These are phyloP conservation scores for Phytophthora pistaciae DNA, from an alignment of 352 stramenopile genomes.

Conservation along the genomic window DNA sequence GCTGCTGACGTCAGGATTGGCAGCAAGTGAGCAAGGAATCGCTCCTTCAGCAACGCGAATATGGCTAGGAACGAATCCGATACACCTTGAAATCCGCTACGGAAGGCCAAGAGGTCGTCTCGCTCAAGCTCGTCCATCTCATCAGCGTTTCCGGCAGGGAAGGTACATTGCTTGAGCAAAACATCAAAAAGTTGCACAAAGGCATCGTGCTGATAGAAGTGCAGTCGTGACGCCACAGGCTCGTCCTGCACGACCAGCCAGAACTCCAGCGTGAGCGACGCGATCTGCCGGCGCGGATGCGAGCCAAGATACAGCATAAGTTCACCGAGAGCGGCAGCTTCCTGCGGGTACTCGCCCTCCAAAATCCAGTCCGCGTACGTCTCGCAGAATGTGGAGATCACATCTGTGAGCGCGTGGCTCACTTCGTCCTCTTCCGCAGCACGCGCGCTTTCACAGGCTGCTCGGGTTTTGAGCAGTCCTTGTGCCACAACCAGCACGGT, in stretches of 20 bases:
- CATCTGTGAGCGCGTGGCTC: slow-evolving; percentile 66
- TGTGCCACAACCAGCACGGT: slow-evolving; percentile 53
- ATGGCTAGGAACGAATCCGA: slow-evolving; percentile 61
- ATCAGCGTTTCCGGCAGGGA: slow-evolving; percentile 41
- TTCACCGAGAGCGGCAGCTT: slow-evolving; percentile 54
- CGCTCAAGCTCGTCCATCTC: slow-evolving; percentile 71
- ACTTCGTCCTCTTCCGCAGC: slow-evolving; percentile 61
- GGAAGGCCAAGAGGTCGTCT: slow-evolving; percentile 68
- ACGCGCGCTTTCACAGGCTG: slow-evolving; percentile 60
- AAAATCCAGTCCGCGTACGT: slow-evolving; percentile 80
- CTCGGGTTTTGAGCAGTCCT: slow-evolving; percentile 54
- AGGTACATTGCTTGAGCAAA: slow-evolving; percentile 68
- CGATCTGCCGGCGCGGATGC: slow-evolving; percentile 75
- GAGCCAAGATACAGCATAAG: slow-evolving; percentile 68
- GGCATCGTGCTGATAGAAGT: slow-evolving; percentile 66
- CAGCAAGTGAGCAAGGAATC: slow-evolving; percentile 55
- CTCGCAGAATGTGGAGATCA: slow-evolving; percentile 75
- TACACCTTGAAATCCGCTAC: slow-evolving; percentile 67
- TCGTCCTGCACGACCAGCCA: slow-evolving; percentile 79
- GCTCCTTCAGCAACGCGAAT: slow-evolving; percentile 62
- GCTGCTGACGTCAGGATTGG: slow-evolving; percentile 31
- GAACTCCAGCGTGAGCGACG: slow-evolving; percentile 79
- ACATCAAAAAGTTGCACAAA: slow-evolving; percentile 69
- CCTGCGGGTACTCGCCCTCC: slow-evolving; percentile 47
- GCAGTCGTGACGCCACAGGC: slow-evolving; percentile 57